These are phyloP conservation scores for Candida neerlandica DNA, from an alignment of 1,139 yeast species.

Conservation along the genomic window DNA sequence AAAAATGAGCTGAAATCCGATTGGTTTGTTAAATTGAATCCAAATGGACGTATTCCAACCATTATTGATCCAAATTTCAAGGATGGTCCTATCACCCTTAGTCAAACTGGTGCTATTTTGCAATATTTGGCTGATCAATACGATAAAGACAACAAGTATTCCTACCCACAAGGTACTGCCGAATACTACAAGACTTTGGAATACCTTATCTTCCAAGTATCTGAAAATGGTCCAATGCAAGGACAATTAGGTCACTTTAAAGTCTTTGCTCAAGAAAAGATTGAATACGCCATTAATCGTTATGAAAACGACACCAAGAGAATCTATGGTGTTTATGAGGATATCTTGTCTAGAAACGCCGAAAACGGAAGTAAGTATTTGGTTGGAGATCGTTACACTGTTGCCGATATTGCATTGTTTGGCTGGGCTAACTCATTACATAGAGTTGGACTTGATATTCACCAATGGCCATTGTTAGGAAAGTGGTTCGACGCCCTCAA, in stretches of 20 bases:
- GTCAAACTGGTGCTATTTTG: slow-evolving; percentile 64
- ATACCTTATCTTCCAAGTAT: slow-evolving; percentile 57
- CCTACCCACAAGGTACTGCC: slow-evolving; percentile 45
- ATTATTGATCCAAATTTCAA: slow-evolving; percentile 42
- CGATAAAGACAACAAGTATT: slow-evolving; percentile 53
- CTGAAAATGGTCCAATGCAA: slow-evolving; percentile 63
- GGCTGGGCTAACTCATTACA: slow-evolving; percentile 34
- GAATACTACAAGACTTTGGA: slow-evolving; percentile 54
- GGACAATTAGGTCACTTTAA: slow-evolving; percentile 58
- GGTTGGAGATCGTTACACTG: slow-evolving; percentile 57
- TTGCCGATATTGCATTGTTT: slow-evolving; percentile 54
- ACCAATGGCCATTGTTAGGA: slow-evolving; percentile 44
- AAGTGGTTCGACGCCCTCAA: slow-evolving; percentile 47
- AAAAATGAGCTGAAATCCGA: slow-evolving; percentile 49
- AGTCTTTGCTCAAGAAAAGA: slow-evolving; percentile 45
- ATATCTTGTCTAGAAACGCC: slow-evolving; percentile 38
- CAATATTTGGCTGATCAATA: slow-evolving; percentile 58
- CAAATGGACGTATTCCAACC: slow-evolving; percentile 66
- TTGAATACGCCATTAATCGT: slow-evolving; percentile 55
- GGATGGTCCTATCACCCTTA: slow-evolving; percentile 44
- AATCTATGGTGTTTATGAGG: slow-evolving; percentile 55
- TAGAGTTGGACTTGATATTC: slow-evolving; percentile 34
- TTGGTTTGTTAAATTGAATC: slow-evolving; percentile 57
- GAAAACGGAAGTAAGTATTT: slow-evolving; percentile 30
- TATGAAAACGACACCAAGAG: slow-evolving; percentile 54